phyloP scores from a whole-genome alignment of 1,284 basidiomycete genomes.

The Malassezia globosa region DNA sequence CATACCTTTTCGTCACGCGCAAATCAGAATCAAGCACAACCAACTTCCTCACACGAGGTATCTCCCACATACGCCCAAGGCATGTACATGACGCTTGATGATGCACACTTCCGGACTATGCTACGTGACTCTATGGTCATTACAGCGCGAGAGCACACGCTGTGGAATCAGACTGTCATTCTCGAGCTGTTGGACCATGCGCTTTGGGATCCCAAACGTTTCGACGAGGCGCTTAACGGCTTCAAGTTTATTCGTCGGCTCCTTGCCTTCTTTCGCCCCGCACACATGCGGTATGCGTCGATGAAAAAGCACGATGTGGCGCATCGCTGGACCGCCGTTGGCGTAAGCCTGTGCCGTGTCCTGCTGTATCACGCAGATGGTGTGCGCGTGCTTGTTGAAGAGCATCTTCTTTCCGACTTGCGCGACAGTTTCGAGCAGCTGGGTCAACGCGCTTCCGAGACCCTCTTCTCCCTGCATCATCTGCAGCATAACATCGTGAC shows the following conservation, averaged over 20 bases:
- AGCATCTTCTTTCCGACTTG: slow-evolving; percentile 74
- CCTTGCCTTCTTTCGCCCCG: slow-evolving; percentile 85
- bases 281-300: slow-evolving; percentile 71
- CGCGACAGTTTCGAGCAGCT: slow-evolving; percentile 79
- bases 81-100: slow-evolving; percentile 61
- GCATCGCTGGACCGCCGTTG: slow-evolving; percentile 28
- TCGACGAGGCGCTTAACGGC: slow-evolving; percentile 87
- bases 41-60: too few species aligned
- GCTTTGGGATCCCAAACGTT: slow-evolving; percentile 74
- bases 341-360: slow-evolving; percentile 66
- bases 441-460: slow-evolving; percentile 48
- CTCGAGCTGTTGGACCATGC: slow-evolving; percentile 86
- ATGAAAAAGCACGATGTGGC: slow-evolving; percentile 56
- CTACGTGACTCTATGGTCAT: slow-evolving; percentile 56
- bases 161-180: slow-evolving; percentile 83
- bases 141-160: slow-evolving; percentile 73
- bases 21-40: neutral
- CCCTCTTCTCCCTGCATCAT: slow-evolving; percentile 72
- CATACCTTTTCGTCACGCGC: neutral
- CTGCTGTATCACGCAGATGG: slow-evolving; percentile 75
- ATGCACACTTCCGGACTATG: slow-evolving; percentile 40
- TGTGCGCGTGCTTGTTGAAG: slow-evolving; percentile 69
- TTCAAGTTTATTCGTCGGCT: slow-evolving; percentile 76
- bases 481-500: slow-evolving; percentile 72
- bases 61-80: slow-evolving; percentile 40